Evolutionary conservation across 1,284 basidiomycete genomes (phyloP).

Genomic region (Fistulinella cinereoalba): DNA sequence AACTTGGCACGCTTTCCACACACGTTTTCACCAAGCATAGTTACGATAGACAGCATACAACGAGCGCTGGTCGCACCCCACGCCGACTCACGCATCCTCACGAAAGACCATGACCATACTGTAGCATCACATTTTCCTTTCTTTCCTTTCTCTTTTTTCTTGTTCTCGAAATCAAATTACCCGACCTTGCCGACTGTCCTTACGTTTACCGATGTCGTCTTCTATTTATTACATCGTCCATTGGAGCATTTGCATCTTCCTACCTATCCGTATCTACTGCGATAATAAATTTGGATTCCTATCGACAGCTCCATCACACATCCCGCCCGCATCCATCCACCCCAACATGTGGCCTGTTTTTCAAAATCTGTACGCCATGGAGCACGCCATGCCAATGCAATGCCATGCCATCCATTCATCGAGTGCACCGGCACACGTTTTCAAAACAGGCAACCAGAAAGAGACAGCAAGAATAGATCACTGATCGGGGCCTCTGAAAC

Average conservation of each 20-base stretch:
- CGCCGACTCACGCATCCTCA: constrained; percentile 21
- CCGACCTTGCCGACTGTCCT: constrained; percentile 20
- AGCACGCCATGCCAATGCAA: too few species aligned
- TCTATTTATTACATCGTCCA: not conserved
- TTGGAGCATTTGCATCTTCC: not conserved
- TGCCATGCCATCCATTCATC: too few species aligned
- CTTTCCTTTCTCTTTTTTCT: not conserved
- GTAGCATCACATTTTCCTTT: constrained; percentile 9
- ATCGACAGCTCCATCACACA: too few species aligned
- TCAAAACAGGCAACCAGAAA: too few species aligned
- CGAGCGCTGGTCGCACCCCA: constrained; percentile 9
- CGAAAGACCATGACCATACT: constrained; percentile 13
- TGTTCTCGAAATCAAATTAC: constrained; percentile 15
- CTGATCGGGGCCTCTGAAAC: too few species aligned
- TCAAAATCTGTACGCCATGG: too few species aligned
- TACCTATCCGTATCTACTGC: not conserved
- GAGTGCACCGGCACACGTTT: too few species aligned
- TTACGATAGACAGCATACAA: constrained; percentile 26
- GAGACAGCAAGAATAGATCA: too few species aligned
- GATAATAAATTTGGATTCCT: too few species aligned
- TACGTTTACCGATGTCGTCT: constrained; percentile 10
- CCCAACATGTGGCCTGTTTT: too few species aligned
- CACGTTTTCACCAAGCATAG: constrained; percentile 20
- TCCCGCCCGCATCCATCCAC: too few species aligned
- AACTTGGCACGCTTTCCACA: constrained; percentile 27